Evolutionary conservation across 805 yeast genomes (phyloP).

Genomic region (Dipodascus geniculatus): DNA sequence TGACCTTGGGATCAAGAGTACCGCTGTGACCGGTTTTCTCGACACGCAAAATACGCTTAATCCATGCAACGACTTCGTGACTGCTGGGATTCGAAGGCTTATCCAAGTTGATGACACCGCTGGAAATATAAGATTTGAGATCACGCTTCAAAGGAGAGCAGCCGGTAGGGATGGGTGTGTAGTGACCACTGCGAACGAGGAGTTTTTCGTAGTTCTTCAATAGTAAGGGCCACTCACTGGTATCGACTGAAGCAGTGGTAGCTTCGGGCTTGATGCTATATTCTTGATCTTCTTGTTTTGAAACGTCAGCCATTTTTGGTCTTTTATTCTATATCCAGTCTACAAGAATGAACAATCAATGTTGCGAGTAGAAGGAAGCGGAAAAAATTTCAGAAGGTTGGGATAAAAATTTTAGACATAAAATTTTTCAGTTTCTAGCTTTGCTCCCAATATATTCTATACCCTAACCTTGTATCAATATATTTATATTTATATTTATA

Average conservation of each 20-base stretch:
- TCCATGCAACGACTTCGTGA: slow-evolving; percentile 99
- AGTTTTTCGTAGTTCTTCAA: slow-evolving; percentile 90
- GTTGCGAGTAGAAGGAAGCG: background rate
- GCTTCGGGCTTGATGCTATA: slow-evolving; percentile 82
- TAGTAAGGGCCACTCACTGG: slow-evolving; percentile 92
- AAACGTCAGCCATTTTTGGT: slow-evolving; percentile 37
- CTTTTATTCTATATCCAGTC: background rate
- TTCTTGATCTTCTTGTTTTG: slow-evolving; percentile 30
- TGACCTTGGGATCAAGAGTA: slow-evolving; percentile 96
- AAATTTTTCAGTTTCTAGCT: background rate
- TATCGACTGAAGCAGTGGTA: slow-evolving; percentile 60
- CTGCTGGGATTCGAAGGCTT: slow-evolving; percentile 97
- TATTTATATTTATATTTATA: too few relatives aligned
- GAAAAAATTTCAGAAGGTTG: slow-evolving; percentile 3
- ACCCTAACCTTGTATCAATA: slow-evolving; percentile 4
- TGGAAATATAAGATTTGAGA: slow-evolving; percentile 73
- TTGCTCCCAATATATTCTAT: background rate
- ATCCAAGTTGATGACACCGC: slow-evolving; percentile 95
- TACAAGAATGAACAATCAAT: too few relatives aligned
- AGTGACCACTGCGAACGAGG: slow-evolving; percentile 90
- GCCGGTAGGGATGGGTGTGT: slow-evolving; percentile 95
- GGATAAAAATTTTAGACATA: background rate
- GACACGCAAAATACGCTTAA: slow-evolving; percentile 85
- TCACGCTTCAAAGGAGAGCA: slow-evolving; percentile 92
- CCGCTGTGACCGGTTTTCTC: slow-evolving; percentile 99